A percentile compares a stretch with the other conserved stretches of the same genome.
Conservation (phyloP, 1,284 basidiomycete species). For the Ustilago xerochloae region DNA sequence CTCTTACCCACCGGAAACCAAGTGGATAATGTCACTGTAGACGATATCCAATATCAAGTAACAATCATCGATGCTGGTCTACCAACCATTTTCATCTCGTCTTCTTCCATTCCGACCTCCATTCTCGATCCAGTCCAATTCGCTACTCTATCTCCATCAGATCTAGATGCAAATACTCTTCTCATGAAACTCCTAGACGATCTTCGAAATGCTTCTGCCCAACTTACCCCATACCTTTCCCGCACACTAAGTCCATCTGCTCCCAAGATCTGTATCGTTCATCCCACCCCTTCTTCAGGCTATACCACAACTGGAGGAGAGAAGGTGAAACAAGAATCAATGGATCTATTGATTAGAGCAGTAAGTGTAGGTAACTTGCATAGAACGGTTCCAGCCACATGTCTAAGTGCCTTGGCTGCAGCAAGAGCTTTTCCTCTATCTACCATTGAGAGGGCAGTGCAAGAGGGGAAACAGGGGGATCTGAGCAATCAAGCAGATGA, state of each 20-base stretch:
- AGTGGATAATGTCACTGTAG: slow-evolving; percentile 32
- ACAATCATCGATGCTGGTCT: slow-evolving; percentile 63
- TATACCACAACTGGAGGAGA: slow-evolving; percentile 56
- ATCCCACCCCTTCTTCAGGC: slow-evolving; percentile 22
- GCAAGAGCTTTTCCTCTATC: slow-evolving; percentile 40
- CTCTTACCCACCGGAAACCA: slow-evolving; percentile 55
- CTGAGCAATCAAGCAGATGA: background rate
- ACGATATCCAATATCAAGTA: slow-evolving; percentile 24
- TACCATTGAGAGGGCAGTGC: slow-evolving; percentile 37
- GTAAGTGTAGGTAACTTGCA: slow-evolving; percentile 62
- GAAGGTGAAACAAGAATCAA: slow-evolving; percentile 15
- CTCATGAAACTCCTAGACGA: slow-evolving; percentile 51
- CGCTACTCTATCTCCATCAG: slow-evolving; percentile 12
- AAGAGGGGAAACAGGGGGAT: background rate
- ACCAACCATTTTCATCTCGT: slow-evolving; percentile 60
- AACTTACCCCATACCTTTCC: slow-evolving; percentile 29
- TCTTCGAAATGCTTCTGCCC: slow-evolving; percentile 43
- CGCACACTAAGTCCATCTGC: slow-evolving; percentile 50
- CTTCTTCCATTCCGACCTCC: slow-evolving; percentile 20
- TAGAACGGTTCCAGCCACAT: slow-evolving; percentile 61
- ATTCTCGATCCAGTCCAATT: slow-evolving; percentile 25
- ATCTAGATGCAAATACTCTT: slow-evolving; percentile 47
- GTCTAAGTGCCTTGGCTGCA: slow-evolving; percentile 58
- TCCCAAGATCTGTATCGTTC: slow-evolving; percentile 66
- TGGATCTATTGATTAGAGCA: slow-evolving; percentile 59